These are phyloP conservation scores for Rhizomucor miehei DNA, from an alignment of 371 early-diverging fungal species.

Conservation along the genomic window DNA sequence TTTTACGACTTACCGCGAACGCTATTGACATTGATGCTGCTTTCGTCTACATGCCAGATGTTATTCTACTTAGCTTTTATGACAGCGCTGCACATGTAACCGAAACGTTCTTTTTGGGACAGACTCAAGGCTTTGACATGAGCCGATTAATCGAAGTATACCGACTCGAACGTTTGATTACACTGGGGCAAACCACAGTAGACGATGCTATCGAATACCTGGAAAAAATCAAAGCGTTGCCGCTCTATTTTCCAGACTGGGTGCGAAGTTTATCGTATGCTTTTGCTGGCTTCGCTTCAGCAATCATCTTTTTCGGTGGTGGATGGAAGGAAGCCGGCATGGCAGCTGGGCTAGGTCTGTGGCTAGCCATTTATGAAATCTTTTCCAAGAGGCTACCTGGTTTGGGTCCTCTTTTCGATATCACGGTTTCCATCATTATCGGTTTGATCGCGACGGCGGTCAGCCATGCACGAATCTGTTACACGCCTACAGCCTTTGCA, in stretches of 20 bases:
- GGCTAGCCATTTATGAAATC: conserved; percentile 40
- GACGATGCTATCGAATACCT: conserved; percentile 26
- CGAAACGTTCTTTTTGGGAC: conserved; percentile 58
- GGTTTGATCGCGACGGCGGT: conserved; percentile 45
- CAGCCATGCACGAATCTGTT: conserved; percentile 11
- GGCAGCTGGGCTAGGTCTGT: conserved; percentile 14
- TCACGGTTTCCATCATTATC: conserved; percentile 52
- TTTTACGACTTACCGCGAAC: conserved; percentile 26
- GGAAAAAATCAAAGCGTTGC: conserved; percentile 13
- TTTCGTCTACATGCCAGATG: conserved; percentile 56
- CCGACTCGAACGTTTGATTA: conserved; percentile 29
- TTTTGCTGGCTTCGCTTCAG: conserved; percentile 28
- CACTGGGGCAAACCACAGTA: conserved; percentile 20
- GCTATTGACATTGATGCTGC: conserved; percentile 51
- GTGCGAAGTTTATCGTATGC: conserved; percentile 26
- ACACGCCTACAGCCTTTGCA: conserved; percentile 15
- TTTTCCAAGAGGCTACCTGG: conserved; percentile 24
- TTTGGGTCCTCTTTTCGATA: conserved; percentile 53
- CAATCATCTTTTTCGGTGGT: conserved; percentile 16
- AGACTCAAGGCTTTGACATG: conserved; percentile 55
- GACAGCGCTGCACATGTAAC: conserved; percentile 63
- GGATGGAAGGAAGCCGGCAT: conserved; percentile 16
- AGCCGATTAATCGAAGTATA: conserved; percentile 44
- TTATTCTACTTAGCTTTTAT: conserved; percentile 60
- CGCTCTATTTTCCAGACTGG: conserved; percentile 28